Base-by-base conservation (phyloP, 176 grass and related monocot species). In the Tillandsia leiboldiana region DNA sequence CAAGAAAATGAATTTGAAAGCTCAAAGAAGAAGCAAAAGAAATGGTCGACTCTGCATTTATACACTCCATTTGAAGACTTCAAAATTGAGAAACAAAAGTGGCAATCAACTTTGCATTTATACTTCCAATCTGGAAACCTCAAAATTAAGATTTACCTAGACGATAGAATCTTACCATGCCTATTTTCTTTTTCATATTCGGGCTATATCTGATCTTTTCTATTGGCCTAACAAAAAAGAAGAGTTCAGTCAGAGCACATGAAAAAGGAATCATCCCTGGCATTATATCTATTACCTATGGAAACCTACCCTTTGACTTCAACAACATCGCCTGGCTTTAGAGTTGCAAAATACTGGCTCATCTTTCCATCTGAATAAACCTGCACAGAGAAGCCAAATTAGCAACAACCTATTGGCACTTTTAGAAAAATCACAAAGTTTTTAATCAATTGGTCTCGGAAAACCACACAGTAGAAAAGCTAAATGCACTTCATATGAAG, bases 161-260 rank as follows among this genome's bases (percentile, higher is more conserved):
- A 65, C 17, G 27, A 70, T 76, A 14, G 80, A 12, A 24, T 50
- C 72, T 73, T 90, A 97, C 94, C 94, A 97, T 97, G 70, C 94
- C 94, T 78, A 97, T 97, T 64, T 97, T 75, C 76, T 70, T 97
- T 83, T 97, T 97, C 94, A 92, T 92, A 81, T 97, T 97, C 58
- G 89, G 89, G 71, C 74, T 97, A 83, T 97, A 97, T 85, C 79
- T 90, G 77, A 97, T 83, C 80, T 97, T 97, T 73, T 97, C 94
- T 70, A 97, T 90, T 54, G 94, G 94, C 80, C 89, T 97, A 75
- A 9, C 53, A 77, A 80, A 11, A 10, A 67, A 67, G 82, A 81
- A 73, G 48, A 9, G 50, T 22, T 20, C 49, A 67, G 29, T 28
- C 12, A 42, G 59, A 63, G 8, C 20, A 18, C 5, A 49, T 3